Evolutionary conservation across 2,329 filamentous ascomycete species (phyloP), one percentile per base, ranked within the genome.

Genomic region (Alternaria tenuissima): DNA sequence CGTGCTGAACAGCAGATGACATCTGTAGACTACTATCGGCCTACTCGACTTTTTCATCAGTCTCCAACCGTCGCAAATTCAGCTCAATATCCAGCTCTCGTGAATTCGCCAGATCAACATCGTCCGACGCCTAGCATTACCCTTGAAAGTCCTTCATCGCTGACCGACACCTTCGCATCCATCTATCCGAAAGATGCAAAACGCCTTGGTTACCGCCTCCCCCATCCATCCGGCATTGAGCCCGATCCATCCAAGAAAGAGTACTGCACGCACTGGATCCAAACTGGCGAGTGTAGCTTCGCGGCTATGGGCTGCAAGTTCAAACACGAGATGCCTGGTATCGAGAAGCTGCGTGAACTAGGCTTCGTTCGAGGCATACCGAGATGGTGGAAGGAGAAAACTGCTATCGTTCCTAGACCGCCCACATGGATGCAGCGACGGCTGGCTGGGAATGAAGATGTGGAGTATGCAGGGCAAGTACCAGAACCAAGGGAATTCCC

Each of bases 201-300:
- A 8, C 71, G 71, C 12, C 47, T 72, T 28, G 67, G 69, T 34
- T 77, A 78, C 52, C 55, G 52, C 22, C 20, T 56, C 4, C 65
- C 70, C 11, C 68, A 76, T 5, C 77, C 79, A 3, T 80, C 80
- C 0, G 78, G 79, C 22, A 66, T 72, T n/a, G 65, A 76, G 18
- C 79, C 80, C 18, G 77, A 81, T 11, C 72, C 72, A 5, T 77
- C 79, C 6, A 87, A 86, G 70, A 96, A 96, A 76, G 81, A 30
- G 24, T 96, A 91, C 78, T 97, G 93, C 79, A 92, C 93, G 59
- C 92, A 94, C 78, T 97, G 93, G 93, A 89, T 97, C 55, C 89
- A 92, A 69, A 89, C 91, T 59, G 93, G 93, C 20, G 88, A 91
- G 43, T 97, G 94, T 76, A 91, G 91, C 63, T 97, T 92, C 76